phyloP scores from a whole-genome alignment of 352 stramenopile species.

The Pilasporangium apinafurcum region DNA sequence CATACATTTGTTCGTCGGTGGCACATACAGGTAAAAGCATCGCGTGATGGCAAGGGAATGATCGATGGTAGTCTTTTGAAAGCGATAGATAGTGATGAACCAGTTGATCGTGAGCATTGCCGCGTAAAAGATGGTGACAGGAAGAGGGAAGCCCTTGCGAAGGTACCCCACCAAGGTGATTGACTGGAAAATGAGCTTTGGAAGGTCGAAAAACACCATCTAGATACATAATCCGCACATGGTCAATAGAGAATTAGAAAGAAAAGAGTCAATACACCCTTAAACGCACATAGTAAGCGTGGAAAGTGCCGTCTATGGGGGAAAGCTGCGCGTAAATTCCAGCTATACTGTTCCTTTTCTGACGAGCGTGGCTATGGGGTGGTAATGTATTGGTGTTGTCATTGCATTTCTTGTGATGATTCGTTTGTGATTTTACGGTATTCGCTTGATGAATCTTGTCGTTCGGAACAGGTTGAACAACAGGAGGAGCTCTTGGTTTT shows the following conservation, averaged over 20 bases:
- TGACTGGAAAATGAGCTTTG: slow-evolving; percentile 39
- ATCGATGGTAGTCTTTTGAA: slow-evolving; percentile 25
- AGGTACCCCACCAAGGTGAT: slow-evolving; percentile 26
- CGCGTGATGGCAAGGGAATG: slow-evolving; percentile 19
- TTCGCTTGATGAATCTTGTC: slow-evolving; percentile 3
- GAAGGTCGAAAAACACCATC: slow-evolving; percentile 16
- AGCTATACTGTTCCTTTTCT: not conserved
- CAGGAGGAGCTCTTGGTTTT: too few species aligned
- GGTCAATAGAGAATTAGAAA: too few species aligned
- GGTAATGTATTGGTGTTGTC: too few species aligned
- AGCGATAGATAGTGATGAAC: slow-evolving; percentile 41
- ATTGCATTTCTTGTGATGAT: too few species aligned
- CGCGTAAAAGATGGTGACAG: slow-evolving; percentile 31
- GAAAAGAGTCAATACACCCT: too few species aligned
- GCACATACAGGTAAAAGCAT: slow-evolving; percentile 29
- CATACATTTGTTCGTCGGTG: not conserved
- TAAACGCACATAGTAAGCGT: slow-evolving; percentile 13
- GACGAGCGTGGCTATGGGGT: too few species aligned
- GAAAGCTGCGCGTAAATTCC: slow-evolving; percentile 9
- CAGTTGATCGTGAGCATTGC: slow-evolving; percentile 30
- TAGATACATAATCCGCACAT: not conserved
- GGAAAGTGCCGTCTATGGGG: slow-evolving; percentile 9
- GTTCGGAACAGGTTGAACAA: too few species aligned
- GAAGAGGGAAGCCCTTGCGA: slow-evolving; percentile 29
- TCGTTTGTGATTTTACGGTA: too few species aligned